These are phyloP conservation scores for Quercus alba DNA, from an alignment of 306 rosid species.

Conservation along the genomic window DNA sequence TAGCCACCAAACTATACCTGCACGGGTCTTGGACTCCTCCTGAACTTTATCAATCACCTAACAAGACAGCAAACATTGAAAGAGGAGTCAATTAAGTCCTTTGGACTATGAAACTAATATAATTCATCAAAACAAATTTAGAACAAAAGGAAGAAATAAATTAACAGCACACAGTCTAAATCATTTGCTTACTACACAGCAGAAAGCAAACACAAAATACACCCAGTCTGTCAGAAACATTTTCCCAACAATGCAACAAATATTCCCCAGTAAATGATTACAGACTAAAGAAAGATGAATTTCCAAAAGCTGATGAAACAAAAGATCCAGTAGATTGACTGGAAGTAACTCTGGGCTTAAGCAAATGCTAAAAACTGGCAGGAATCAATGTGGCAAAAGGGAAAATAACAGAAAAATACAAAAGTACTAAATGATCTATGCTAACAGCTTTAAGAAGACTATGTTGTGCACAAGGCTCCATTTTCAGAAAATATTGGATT, in stretches of 20 bases:
- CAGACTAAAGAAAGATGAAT: neutral
- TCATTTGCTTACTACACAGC: neutral
- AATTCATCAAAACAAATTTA: neutral
- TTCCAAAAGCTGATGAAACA: neutral
- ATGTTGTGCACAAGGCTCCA: neutral
- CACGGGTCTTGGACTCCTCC: slow-evolving; percentile 90
- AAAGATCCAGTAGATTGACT: neutral
- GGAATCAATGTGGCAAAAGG: neutral
- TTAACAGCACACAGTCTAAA: too few species aligned
- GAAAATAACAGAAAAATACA: neutral
- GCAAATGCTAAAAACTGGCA: neutral
- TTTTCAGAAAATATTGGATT: neutral
- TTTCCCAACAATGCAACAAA: neutral
- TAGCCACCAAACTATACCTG: slow-evolving; percentile 43
- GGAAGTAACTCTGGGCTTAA: neutral
- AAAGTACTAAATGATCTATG: neutral
- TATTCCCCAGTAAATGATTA: neutral
- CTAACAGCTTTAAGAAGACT: neutral
- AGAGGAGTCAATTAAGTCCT: slow-evolving; percentile 1
- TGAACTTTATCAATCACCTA: slow-evolving; percentile 98
- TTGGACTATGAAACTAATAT: neutral
- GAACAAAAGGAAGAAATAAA: too few species aligned
- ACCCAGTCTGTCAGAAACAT: neutral
- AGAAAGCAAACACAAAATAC: neutral
- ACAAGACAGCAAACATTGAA: slow-evolving; percentile 18